Conservation (phyloP, 345 rosid genomes). For the Carallia brachiata region DNA sequence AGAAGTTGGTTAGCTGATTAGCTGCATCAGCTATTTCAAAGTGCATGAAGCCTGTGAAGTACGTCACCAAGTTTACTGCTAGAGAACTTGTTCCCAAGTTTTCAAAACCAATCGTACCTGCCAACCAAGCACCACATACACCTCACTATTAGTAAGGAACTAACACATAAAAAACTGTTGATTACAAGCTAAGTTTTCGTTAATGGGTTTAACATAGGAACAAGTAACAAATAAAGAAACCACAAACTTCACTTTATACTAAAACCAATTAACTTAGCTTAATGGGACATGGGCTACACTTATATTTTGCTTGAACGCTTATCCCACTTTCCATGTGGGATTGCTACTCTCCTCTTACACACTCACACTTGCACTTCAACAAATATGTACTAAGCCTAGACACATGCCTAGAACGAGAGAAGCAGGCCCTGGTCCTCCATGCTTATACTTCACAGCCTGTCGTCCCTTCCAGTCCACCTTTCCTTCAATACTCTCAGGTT, state of each 20-base stretch:
- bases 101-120: conserved; percentile 45
- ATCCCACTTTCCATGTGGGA: too few species aligned
- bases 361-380: too few species aligned
- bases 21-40: conserved; percentile 55
- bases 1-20: conserved; percentile 51
- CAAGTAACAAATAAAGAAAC: too few species aligned
- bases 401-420: conserved; percentile 37
- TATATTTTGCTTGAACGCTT: too few species aligned
- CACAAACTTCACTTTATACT: too few species aligned
- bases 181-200: background rate
- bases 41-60: conserved; percentile 49
- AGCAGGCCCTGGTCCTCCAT: conserved; percentile 52
- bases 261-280: too few species aligned
- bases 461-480: conserved; percentile 63
- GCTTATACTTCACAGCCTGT: conserved; percentile 39
- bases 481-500: conserved; percentile 39
- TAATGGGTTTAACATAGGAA: too few species aligned
- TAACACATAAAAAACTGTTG: background rate
- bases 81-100: conserved; percentile 42
- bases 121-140: conserved; percentile 6
- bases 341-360: too few species aligned
- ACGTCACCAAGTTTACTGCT: conserved; percentile 50
- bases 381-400: background rate
- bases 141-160: background rate
- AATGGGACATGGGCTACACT: too few species aligned